A percentile compares a stretch with the other conserved stretches of the same genome.
phyloP scores from a whole-genome alignment of 176 grass and related monocot genomes.

The Pontederia paniculata region DNA sequence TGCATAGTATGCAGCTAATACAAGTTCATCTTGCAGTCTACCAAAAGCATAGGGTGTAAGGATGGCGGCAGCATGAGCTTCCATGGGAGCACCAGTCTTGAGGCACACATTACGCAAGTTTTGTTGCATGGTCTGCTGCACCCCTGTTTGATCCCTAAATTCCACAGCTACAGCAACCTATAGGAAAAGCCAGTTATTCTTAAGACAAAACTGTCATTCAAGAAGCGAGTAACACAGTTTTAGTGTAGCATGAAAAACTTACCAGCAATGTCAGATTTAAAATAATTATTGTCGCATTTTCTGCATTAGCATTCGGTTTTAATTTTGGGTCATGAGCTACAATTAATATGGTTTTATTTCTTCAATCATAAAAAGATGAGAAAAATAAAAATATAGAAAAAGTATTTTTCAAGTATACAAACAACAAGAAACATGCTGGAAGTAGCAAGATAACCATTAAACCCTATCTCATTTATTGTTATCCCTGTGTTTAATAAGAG shows the following conservation, averaged over 20 bases:
- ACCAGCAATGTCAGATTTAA: too few species aligned
- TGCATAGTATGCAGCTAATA: slow-evolving; percentile 29
- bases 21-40: slow-evolving; percentile 67
- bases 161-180: slow-evolving; percentile 39
- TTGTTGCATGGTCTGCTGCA: slow-evolving; percentile 40
- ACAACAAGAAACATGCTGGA: too few species aligned
- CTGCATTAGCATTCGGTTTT: too few species aligned
- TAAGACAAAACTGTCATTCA: too few species aligned
- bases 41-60: slow-evolving; percentile 43
- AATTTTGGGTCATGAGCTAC: too few species aligned
- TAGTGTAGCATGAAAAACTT: too few species aligned
- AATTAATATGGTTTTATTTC: neutral
- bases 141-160: slow-evolving; percentile 43
- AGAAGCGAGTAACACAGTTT: too few species aligned
- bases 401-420: too few species aligned
- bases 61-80: slow-evolving; percentile 46
- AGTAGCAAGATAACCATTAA: too few species aligned
- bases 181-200: neutral
- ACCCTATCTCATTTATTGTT: too few species aligned
- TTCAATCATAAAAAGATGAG: slow-evolving; percentile 4
- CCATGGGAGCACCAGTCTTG: slow-evolving; percentile 55
- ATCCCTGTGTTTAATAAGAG: too few species aligned
- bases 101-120: slow-evolving; percentile 31
- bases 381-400: neutral
- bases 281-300: too few species aligned